These are phyloP conservation scores for Neurospora sp. DNA, from an alignment of 495 filamentous ascomycete species.

Conservation along the genomic window DNA sequence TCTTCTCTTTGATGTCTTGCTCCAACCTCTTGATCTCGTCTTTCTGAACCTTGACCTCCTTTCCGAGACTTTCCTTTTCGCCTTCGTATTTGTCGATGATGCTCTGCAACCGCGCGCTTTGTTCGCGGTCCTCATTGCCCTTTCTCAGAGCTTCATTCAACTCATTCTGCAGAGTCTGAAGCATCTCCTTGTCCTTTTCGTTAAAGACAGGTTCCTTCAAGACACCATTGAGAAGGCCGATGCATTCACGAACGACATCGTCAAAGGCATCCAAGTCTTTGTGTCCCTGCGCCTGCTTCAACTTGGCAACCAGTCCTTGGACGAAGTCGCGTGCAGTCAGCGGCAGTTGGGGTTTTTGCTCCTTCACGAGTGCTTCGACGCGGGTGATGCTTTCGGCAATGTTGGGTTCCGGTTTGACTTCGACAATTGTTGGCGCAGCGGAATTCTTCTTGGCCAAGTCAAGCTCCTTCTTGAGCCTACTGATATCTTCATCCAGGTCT, in stretches of 20 bases:
- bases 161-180: background rate
- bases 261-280: background rate
- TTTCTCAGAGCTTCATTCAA: background rate
- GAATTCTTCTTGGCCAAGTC: background rate
- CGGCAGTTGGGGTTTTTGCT: background rate
- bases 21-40: background rate
- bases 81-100: background rate
- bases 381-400: background rate
- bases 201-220: background rate
- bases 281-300: background rate
- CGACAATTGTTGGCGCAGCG: background rate
- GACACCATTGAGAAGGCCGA: background rate
- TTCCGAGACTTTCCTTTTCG: background rate
- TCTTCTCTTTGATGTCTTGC: background rate
- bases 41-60: background rate
- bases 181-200: background rate
- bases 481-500: background rate
- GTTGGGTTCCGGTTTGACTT: background rate
- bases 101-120: background rate
- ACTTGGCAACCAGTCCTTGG: background rate
- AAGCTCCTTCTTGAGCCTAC: background rate
- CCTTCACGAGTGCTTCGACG: background rate
- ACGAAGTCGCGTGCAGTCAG: background rate
- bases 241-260: background rate
- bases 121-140: background rate